A percentile compares a stretch with the other conserved stretches of the same genome.
Conservation (phyloP, 2,329 filamentous ascomycete genomes). For the Microcyclosporella mali region DNA sequence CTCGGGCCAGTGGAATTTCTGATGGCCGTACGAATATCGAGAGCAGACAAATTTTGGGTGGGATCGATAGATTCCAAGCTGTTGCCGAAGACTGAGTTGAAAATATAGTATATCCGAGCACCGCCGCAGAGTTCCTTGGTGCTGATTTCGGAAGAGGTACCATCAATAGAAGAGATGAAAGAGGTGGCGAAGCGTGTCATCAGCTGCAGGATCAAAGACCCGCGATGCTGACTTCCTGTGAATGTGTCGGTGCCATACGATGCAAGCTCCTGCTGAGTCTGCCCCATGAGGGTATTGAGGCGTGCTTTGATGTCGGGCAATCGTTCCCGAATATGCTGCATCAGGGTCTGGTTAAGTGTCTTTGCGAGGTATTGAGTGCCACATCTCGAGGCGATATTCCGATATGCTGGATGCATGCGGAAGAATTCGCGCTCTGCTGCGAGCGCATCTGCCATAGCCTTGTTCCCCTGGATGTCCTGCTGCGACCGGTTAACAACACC, state of each 20-base stretch:
- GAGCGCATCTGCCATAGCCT: slow-evolving; percentile 87
- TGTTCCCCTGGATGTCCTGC: slow-evolving; percentile 93
- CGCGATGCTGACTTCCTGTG: slow-evolving; percentile 91
- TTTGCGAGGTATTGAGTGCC: slow-evolving; percentile 93
- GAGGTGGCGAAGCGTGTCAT: slow-evolving; percentile 98
- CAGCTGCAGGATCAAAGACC: slow-evolving; percentile 87
- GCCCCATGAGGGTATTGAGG: slow-evolving; percentile 97
- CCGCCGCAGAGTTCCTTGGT: slow-evolving; percentile 96
- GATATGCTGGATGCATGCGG: slow-evolving; percentile 91
- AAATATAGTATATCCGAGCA: slow-evolving; percentile 96
- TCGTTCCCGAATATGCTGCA: slow-evolving; percentile 92
- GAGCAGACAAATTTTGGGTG: slow-evolving; percentile 85
- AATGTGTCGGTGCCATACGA: slow-evolving; percentile 98
- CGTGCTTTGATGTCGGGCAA: slow-evolving; percentile 97
- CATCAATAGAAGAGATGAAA: slow-evolving; percentile 97
- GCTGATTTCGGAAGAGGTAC: slow-evolving; percentile 96
- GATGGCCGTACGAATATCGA: slow-evolving; percentile 94
- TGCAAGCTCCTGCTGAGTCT: slow-evolving; percentile 95
- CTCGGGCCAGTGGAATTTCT: slow-evolving; percentile 95
- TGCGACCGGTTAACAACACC: slow-evolving; percentile 97
- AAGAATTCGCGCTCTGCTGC: slow-evolving; percentile 92
- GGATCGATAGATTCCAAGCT: slow-evolving; percentile 94
- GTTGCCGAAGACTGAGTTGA: slow-evolving; percentile 97
- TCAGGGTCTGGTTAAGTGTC: slow-evolving; percentile 88
- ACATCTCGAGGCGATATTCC: slow-evolving; percentile 89